Percentiles rank a stretch among this genome's conserved stretches.
Evolutionary conservation across 2,329 filamentous ascomycete species (phyloP).

Genomic region (Xylaria sp.): DNA sequence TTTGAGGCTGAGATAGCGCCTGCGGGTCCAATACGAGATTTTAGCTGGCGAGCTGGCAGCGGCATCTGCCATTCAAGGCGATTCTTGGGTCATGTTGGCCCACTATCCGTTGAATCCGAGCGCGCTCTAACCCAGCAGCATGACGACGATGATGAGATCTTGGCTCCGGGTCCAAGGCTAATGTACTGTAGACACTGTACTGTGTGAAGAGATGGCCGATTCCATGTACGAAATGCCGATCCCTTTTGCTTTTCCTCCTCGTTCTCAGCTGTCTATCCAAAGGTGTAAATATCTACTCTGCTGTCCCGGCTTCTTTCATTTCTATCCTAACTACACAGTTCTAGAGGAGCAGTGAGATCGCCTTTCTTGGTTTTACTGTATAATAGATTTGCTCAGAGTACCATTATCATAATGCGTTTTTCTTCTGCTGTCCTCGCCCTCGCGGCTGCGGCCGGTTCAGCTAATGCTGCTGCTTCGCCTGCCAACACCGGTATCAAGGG

Average conservation of each 20-base stretch:
- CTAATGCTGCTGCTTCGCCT: conserved; percentile 30
- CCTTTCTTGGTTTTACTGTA: conserved; percentile 11
- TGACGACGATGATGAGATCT: conserved; percentile 33
- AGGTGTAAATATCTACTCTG: not conserved
- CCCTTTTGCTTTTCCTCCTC: conserved; percentile 13
- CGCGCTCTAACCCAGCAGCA: conserved; percentile 14
- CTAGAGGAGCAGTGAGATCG: not conserved
- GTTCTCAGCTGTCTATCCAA: not conserved
- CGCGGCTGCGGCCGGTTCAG: conserved; percentile 43
- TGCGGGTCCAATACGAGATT: conserved; percentile 37
- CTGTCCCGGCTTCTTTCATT: conserved; percentile 8
- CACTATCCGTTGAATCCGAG: conserved; percentile 34
- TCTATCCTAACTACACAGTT: conserved; percentile 6
- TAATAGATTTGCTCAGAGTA: conserved; percentile 1
- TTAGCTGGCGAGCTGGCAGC: conserved; percentile 34
- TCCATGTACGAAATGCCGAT: conserved; percentile 31
- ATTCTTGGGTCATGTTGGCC: conserved; percentile 25
- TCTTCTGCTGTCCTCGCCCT: conserved; percentile 43
- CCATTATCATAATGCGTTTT: conserved; percentile 47
- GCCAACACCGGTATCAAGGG: conserved; percentile 44
- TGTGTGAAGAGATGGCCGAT: conserved; percentile 23
- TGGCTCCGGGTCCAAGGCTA: conserved; percentile 33
- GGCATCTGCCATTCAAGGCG: conserved; percentile 25
- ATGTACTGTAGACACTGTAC: conserved; percentile 7
- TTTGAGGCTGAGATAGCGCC: conserved; percentile 37